phyloP scores from a whole-genome alignment of 805 yeast genomes.

The Metschnikowia picachoensis region DNA sequence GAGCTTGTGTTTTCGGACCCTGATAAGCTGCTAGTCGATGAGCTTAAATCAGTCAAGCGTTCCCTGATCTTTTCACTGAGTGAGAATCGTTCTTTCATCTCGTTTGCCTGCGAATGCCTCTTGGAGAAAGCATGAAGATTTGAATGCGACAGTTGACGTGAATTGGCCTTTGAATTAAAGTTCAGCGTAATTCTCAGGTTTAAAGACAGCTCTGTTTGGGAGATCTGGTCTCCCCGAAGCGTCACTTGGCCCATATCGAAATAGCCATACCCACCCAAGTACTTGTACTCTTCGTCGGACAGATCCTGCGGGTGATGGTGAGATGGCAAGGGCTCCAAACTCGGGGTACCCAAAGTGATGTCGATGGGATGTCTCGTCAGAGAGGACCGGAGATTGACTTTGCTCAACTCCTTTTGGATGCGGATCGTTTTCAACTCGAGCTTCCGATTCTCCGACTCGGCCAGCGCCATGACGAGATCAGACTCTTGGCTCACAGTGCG shows the following conservation, averaged over 20 bases:
- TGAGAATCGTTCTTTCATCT: slow-evolving; percentile 29
- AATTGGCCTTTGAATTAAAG: slow-evolving; percentile 18
- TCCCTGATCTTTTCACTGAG: slow-evolving; percentile 39
- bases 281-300: slow-evolving; percentile 23
- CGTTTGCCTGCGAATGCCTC: slow-evolving; percentile 4
- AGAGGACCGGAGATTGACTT: slow-evolving; percentile 19
- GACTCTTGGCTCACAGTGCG: slow-evolving; percentile 41
- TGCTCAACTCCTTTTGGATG: slow-evolving; percentile 33
- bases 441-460: slow-evolving; percentile 32
- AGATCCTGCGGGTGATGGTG: neutral
- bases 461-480: slow-evolving; percentile 26
- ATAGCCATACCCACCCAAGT: slow-evolving; percentile 84
- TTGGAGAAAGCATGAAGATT: slow-evolving; percentile 20
- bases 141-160: slow-evolving; percentile 26
- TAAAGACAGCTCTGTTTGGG: slow-evolving; percentile 29
- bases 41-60: slow-evolving; percentile 16
- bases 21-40: neutral
- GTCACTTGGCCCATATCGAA: slow-evolving; percentile 71
- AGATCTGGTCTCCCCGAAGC: slow-evolving; percentile 40
- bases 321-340: neutral
- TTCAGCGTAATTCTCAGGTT: slow-evolving; percentile 21
- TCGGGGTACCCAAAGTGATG: slow-evolving; percentile 8
- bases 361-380: slow-evolving; percentile 24
- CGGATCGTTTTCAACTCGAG: slow-evolving; percentile 32
- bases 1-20: neutral